Evolutionary conservation across 1,284 basidiomycete species (phyloP), one percentile per base, ranked within the genome.

Genomic region (Cryptococcus sp.): DNA sequence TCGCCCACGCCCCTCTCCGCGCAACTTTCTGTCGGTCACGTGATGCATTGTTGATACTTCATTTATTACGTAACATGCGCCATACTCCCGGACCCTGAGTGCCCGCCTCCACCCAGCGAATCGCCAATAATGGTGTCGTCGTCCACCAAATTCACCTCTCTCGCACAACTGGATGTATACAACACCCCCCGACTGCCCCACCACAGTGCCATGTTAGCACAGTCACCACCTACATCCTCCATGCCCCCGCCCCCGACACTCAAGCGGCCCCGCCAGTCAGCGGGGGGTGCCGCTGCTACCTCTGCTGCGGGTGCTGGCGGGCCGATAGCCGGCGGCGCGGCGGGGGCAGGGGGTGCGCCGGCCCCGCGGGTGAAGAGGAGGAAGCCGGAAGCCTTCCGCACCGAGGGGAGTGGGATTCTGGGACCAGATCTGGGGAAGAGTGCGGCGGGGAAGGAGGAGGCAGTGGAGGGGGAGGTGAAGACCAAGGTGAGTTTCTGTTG

Each of bases 401-500:
- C 47, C 23, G 51, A 38, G 16, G 50, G 36, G n/a, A 55, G 54
- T 36, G 47, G 53, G 55, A 50, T 36, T 37, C 38, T 24, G 46
- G 39, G 45, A 45, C 46, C 18, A 33, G 47, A 35, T 42, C 38
- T 15, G 45, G 43, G 15, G 55, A 42, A 33, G 52, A 35, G 15
- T 36, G 38, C 4, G 46, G 45, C 12, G 20, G 53, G 38, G 49
- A 55, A 42, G 65, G 64, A 73, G 40, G 69, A 71, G 16, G 72
- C 72, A 47, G 64, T 57, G 52, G 66, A 63, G 28, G 65, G 62
- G 5, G 73, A 73, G 21, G 64, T 73, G 9, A 62, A 66, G 48
- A 73, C 69, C 12, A 75, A 73, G 66, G 73, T 75, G 51, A 56
- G 70, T 60, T 0, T 20, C 47, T 35, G 23, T 23, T 18, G 13